Base-by-base conservation (phyloP, 1,284 basidiomycete genomes). In the Marasmius oreades region DNA sequence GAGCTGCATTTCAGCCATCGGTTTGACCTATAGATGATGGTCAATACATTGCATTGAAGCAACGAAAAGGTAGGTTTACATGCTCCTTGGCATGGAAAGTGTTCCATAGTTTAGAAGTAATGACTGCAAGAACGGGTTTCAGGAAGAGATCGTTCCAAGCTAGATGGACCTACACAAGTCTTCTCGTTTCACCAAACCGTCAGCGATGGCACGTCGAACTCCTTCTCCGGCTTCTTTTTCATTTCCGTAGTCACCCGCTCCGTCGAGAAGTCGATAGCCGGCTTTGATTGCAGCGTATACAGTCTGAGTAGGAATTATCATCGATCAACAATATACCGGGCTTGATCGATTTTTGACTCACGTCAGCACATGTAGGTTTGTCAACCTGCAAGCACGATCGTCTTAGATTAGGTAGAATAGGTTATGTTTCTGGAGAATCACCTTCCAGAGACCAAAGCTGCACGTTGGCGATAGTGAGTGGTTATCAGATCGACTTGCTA, bases 141-240 rank as follows among this genome's bases (percentile, higher is more conserved):
- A 37, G 45, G 3, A 51, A 28, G 8, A 16, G 31, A 33, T 24
- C 54, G 2, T 36, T 16, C 7, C 5, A 14, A 16, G 26, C 52
- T 20, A 33, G n/a, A n/a, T 47, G 10, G 33, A 22, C 82, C 81
- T 75, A 84, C 89, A 92, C 44, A 94, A 77, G 18, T 90, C 88
- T 67, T 88, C 85, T 45, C 88, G 79, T 68, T 85, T 89, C 53
- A 90, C 85, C 39, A 90, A 67, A 34, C 86, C 88, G 10, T 89
- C 86, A 39, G 77, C 73, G 69, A 96, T 85, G 39, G 92, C 94
- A 54, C 88, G 80, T 46, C 75, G 77, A 55, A 89, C 77, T 59
- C 86, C 86, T 63, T 81, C 76, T 3, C 92, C 93, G 23, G 93
- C 92, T 70, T 94, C 90, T 67, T 85, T 90, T 73, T 96, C 93